A percentile compares a stretch with the other conserved stretches of the same genome.
phyloP scores from a whole-genome alignment of 2,329 filamentous ascomycete species.

The Stagonosporopsis rhizophila region DNA sequence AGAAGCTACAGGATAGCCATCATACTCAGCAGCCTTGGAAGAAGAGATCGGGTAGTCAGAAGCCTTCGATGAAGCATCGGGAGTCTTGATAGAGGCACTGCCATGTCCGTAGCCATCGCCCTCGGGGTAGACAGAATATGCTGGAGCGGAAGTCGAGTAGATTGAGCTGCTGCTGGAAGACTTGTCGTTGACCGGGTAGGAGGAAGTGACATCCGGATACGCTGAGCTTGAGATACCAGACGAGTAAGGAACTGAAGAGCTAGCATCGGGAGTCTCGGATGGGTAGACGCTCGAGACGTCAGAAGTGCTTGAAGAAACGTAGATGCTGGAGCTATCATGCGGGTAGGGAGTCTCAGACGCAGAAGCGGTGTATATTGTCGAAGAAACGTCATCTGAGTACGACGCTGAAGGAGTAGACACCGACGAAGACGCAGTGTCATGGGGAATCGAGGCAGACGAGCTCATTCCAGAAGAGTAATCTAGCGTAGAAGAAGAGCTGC shows the following conservation, averaged over 20 bases:
- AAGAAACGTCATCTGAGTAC: constrained; percentile 1
- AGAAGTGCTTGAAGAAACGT: constrained; percentile 4
- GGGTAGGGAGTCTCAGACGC: constrained; percentile 4
- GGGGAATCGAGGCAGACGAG: background rate
- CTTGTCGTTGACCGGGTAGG: background rate
- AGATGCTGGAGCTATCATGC: constrained; percentile 1
- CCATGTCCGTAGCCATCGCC: constrained; percentile 1
- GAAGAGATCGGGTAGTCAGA: constrained; percentile 1
- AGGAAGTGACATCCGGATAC: constrained; percentile 6
- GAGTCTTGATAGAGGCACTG: constrained; percentile 2
- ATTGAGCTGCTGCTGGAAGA: constrained; percentile 12
- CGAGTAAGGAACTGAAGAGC: constrained; percentile 1
- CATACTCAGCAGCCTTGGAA: constrained; percentile 1
- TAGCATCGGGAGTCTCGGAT: background rate
- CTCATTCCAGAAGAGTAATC: background rate
- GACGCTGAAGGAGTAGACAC: background rate
- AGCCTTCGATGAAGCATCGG: background rate
- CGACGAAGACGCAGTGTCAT: background rate
- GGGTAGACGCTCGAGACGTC: background rate
- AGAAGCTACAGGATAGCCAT: background rate
- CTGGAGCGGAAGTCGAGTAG: constrained; percentile 14
- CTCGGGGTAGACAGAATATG: constrained; percentile 14
- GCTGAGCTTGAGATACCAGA: constrained; percentile 4
- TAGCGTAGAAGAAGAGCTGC: background rate
- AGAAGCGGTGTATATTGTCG: background rate